Conservation (phyloP, 164 flowering plant genomes). For the Magnolia officinalis region DNA sequence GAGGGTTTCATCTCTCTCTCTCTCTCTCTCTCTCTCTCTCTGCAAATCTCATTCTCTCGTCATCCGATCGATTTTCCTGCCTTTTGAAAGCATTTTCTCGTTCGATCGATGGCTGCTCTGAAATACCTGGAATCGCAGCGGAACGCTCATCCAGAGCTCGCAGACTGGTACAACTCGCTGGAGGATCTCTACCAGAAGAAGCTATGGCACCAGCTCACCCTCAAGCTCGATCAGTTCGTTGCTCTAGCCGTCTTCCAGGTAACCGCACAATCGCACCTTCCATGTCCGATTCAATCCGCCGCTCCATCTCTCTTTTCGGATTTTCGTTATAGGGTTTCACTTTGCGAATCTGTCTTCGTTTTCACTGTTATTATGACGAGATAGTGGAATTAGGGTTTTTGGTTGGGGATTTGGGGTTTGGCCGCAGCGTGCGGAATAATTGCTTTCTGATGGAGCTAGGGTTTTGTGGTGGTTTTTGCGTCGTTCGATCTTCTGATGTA, state of each 20-base stretch:
- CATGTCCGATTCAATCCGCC: not conserved
- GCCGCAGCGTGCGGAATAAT: not conserved
- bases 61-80: not conserved
- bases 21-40: not conserved
- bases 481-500: too few species aligned
- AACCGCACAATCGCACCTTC: not conserved
- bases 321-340: not conserved
- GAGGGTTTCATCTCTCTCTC: too few species aligned
- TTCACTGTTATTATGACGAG: not conserved
- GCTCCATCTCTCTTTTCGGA: not conserved
- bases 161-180: slow-evolving; percentile 77
- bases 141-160: slow-evolving; percentile 75
- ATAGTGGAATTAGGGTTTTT: not conserved
- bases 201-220: slow-evolving; percentile 98
- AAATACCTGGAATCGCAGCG: slow-evolving; percentile 74
- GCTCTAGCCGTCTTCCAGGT: slow-evolving; percentile 82
- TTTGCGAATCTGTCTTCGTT: not conserved
- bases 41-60: not conserved
- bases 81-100: too few species aligned
- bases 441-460: not conserved
- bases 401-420: not conserved
- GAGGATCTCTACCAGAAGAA: slow-evolving; percentile 91
- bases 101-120: slow-evolving; percentile 60
- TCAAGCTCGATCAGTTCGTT: slow-evolving; percentile 88
- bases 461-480: not conserved